Evolutionary conservation across 139 green algal genomes (phyloP).

Genomic region (Volvox africanus): DNA sequence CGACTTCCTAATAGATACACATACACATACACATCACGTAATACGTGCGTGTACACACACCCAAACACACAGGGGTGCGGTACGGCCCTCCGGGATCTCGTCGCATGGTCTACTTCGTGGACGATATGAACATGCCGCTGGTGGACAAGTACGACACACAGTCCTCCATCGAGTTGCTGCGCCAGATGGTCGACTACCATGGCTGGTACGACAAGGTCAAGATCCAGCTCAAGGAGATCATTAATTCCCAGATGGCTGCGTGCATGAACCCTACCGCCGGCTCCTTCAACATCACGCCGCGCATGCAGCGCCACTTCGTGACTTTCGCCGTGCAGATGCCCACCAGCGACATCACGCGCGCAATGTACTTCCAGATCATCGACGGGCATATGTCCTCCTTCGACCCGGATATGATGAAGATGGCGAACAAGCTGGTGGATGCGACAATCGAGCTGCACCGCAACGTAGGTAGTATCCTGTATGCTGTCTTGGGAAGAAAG

Average conservation of each 20-base stretch:
- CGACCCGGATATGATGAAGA: constrained; percentile 73
- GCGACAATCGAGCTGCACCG: constrained; percentile 91
- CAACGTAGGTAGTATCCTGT: neutral
- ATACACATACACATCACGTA: too few species aligned
- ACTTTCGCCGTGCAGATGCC: constrained; percentile 93
- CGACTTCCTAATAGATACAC: too few species aligned
- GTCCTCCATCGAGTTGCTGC: constrained; percentile 91
- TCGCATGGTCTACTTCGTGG: constrained; percentile 92
- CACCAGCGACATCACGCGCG: constrained; percentile 87
- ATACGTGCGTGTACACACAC: too few species aligned
- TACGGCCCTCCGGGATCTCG: constrained; percentile 89
- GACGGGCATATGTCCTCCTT: constrained; percentile 80
- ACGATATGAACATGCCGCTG: constrained; percentile 93
- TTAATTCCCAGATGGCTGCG: constrained; percentile 87
- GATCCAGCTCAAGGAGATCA: constrained; percentile 93
- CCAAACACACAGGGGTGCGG: constrained; percentile 79
- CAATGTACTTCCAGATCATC: constrained; percentile 85
- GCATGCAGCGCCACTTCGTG: constrained; percentile 94
- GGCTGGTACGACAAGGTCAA: constrained; percentile 92
- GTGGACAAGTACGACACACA: constrained; percentile 92
- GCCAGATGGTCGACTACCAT: constrained; percentile 91
- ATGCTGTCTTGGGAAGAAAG: neutral
- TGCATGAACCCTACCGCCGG: constrained; percentile 94
- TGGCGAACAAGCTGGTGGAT: constrained; percentile 83
- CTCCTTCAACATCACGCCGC: constrained; percentile 91